Conservation (phyloP, 176 grass and related monocot species). For the Chrysopogon serrulatus region DNA sequence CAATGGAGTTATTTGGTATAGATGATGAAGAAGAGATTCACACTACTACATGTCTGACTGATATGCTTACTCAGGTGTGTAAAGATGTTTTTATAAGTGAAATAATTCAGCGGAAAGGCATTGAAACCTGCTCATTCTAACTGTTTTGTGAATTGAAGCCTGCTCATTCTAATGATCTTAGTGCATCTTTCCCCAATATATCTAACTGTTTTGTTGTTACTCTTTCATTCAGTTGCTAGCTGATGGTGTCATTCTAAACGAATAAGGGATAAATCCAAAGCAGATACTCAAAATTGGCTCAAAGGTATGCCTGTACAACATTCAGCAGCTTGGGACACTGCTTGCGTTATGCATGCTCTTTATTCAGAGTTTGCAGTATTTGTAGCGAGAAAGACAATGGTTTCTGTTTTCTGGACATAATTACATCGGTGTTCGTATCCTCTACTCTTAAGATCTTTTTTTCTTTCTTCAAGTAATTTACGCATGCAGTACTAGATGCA, state of each 20-base stretch:
- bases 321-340: background rate
- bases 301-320: slow-evolving; percentile 45
- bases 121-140: too few relatives aligned
- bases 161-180: background rate
- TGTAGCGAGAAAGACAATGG: background rate
- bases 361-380: background rate
- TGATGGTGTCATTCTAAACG: too few relatives aligned
- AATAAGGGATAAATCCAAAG: slow-evolving; percentile 91
- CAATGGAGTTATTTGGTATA: too few relatives aligned
- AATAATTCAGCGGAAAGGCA: too few relatives aligned
- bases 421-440: slow-evolving; percentile 4
- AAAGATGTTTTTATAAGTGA: too few relatives aligned
- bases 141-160: too few relatives aligned
- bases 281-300: slow-evolving; percentile 94
- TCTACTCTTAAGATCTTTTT: too few relatives aligned
- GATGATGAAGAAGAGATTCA: too few relatives aligned
- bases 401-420: background rate
- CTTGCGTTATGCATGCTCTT: background rate
- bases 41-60: too few relatives aligned
- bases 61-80: too few relatives aligned
- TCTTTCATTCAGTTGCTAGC: slow-evolving; percentile 63
- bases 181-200: background rate
- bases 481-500: too few relatives aligned
- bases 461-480: too few relatives aligned
- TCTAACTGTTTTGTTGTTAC: slow-evolving; percentile 28